phyloP scores from a whole-genome alignment of 2,329 filamentous ascomycete genomes.

The Coniochaeta sp. region DNA sequence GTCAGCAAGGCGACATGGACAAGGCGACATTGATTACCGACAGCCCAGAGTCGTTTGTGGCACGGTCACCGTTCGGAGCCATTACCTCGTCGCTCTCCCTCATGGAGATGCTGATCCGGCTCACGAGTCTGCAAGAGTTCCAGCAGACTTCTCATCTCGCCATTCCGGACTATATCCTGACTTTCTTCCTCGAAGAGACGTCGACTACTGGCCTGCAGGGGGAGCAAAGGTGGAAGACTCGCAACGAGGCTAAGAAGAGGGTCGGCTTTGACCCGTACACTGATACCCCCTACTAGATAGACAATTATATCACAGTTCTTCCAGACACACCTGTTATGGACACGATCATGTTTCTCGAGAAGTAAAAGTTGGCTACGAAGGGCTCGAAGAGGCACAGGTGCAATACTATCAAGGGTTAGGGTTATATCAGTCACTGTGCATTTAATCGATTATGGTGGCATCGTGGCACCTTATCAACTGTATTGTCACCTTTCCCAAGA shows the following conservation, averaged over 20 bases:
- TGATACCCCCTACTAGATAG: constrained; percentile 26
- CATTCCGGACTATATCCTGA: constrained; percentile 81
- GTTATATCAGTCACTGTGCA: neutral
- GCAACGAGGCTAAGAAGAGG: constrained; percentile 36
- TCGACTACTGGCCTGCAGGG: constrained; percentile 43
- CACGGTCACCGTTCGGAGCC: constrained; percentile 41
- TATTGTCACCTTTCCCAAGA: neutral
- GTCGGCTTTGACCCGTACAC: constrained; percentile 52
- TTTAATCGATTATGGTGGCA: neutral
- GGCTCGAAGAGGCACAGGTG: too few species aligned
- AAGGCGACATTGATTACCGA: constrained; percentile 4
- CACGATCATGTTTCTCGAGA: neutral
- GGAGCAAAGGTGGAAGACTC: constrained; percentile 33
- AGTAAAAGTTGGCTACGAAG: neutral
- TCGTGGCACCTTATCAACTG: neutral
- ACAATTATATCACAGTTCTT: neutral
- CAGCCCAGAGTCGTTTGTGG: constrained; percentile 21
- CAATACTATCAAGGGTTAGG: too few species aligned
- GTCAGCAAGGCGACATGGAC: constrained; percentile 4
- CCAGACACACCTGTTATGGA: neutral
- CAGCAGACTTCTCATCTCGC: constrained; percentile 84
- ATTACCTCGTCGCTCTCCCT: constrained; percentile 59
- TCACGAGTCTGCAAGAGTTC: constrained; percentile 84
- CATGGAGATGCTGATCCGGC: constrained; percentile 79
- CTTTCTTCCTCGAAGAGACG: constrained; percentile 69